Percentiles rank a stretch among this genome's conserved stretches.
These are phyloP conservation scores for Hebeloma cylindrosporum DNA, from an alignment of 768 basidiomycete species.

Conservation along the genomic window DNA sequence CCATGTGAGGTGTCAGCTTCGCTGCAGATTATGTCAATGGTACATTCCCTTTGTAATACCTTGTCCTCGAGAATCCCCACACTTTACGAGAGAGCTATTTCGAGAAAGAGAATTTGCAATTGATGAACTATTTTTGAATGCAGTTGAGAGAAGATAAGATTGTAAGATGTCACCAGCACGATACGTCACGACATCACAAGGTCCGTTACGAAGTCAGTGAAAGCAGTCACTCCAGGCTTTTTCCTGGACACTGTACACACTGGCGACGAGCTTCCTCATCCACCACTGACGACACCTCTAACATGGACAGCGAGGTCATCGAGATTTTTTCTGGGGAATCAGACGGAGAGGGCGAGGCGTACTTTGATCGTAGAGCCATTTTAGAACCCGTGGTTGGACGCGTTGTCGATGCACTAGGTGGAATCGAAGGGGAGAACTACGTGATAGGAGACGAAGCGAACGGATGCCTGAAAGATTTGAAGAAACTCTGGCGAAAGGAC, in stretches of 20 bases:
- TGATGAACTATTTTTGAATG: slow-evolving; percentile 7
- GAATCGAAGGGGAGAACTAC: slow-evolving; percentile 65
- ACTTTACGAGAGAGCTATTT: slow-evolving; percentile 8
- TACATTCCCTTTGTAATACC: neutral
- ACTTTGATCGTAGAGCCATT: slow-evolving; percentile 48
- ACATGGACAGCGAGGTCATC: slow-evolving; percentile 33
- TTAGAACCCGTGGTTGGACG: slow-evolving; percentile 68
- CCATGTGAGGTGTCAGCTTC: too few species aligned
- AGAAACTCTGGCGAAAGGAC: slow-evolving; percentile 94
- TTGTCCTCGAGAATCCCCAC: slow-evolving; percentile 2
- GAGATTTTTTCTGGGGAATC: slow-evolving; percentile 35
- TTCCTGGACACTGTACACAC: too few species aligned
- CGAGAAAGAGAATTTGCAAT: neutral
- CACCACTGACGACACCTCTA: too few species aligned
- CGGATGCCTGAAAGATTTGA: slow-evolving; percentile 90
- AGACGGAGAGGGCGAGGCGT: slow-evolving; percentile 25
- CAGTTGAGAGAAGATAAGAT: slow-evolving; percentile 4
- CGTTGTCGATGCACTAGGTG: slow-evolving; percentile 82
- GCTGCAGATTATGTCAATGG: slow-evolving; percentile 1
- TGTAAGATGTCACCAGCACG: slow-evolving; percentile 12
- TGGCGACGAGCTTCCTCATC: too few species aligned
- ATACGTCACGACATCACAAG: slow-evolving; percentile 11
- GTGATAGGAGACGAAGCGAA: slow-evolving; percentile 78
- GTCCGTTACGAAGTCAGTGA: too few species aligned
- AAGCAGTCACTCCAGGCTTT: too few species aligned